A percentile compares a stretch with the other conserved stretches of the same genome.
Conservation (phyloP, 2,329 filamentous ascomycete genomes). For the Calonectria pteridis region DNA sequence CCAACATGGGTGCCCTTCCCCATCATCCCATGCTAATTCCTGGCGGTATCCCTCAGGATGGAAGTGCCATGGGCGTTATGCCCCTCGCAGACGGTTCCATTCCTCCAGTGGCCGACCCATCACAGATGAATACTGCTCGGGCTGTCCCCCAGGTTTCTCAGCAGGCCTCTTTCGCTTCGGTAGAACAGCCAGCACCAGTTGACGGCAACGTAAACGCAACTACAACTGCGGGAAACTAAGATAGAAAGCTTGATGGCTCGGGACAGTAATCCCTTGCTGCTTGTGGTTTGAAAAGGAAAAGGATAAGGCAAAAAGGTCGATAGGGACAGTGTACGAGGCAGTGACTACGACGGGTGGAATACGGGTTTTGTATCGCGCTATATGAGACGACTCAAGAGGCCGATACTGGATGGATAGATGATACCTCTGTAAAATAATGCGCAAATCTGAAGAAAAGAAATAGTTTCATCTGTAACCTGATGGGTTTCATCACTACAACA, state of each 20-base stretch:
- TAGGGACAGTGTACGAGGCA: not conserved
- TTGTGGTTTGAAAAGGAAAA: not conserved
- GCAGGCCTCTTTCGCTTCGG: conserved; percentile 14
- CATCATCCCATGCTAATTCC: conserved; percentile 42
- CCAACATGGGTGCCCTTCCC: conserved; percentile 40
- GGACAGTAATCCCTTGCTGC: not conserved
- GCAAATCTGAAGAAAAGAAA: conserved; percentile 1
- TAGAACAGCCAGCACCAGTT: conserved; percentile 26
- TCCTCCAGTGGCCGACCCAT: conserved; percentile 26
- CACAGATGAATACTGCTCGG: conserved; percentile 30
- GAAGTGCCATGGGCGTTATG: conserved; percentile 26
- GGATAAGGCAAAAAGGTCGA: not conserved
- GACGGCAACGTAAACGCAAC: conserved; percentile 21
- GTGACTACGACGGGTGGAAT: conserved; percentile 4
- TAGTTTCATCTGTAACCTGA: not conserved
- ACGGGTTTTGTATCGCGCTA: conserved; percentile 11
- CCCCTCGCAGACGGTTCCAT: conserved; percentile 31
- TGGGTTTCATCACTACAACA: not conserved
- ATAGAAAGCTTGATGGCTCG: not conserved
- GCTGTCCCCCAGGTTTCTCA: conserved; percentile 12
- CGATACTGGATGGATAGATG: conserved; percentile 34
- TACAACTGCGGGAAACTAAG: conserved; percentile 5
- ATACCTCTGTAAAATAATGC: conserved; percentile 42
- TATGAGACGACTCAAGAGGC: conserved; percentile 1
- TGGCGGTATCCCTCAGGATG: conserved; percentile 30